phyloP scores from a whole-genome alignment of 164 flowering plant species.

The Cinnamomum micranthum region DNA sequence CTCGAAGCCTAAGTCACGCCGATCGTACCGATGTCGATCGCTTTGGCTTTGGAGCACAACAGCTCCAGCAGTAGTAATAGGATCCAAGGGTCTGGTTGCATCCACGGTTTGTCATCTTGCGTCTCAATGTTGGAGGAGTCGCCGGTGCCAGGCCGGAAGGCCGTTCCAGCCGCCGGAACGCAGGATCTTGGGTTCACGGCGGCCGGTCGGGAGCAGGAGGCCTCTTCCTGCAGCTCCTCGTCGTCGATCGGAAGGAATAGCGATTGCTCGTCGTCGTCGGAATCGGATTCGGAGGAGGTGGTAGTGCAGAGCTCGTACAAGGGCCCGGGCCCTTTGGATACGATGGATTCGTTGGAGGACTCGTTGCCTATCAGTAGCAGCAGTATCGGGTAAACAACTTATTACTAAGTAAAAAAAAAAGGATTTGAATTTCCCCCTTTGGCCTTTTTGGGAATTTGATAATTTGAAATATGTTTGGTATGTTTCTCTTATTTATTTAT shows the following conservation, averaged over 20 bases:
- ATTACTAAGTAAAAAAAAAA: too few relatives aligned
- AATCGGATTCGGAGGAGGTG: conserved; percentile 23
- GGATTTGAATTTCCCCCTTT: too few relatives aligned
- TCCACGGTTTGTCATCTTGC: conserved; percentile 18
- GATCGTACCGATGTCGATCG: neutral
- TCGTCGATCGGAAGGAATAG: conserved; percentile 65
- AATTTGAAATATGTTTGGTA: too few relatives aligned
- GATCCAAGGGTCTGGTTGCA: conserved; percentile 23
- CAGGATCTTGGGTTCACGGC: neutral
- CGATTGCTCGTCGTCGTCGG: conserved; percentile 14
- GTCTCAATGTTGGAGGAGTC: conserved; percentile 17
- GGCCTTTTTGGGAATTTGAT: too few relatives aligned
- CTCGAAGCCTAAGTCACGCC: too few relatives aligned
- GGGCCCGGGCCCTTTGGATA: conserved; percentile 56
- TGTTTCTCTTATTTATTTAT: too few relatives aligned
- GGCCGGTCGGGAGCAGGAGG: neutral
- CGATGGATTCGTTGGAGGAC: conserved; percentile 57
- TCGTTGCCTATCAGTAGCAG: conserved; percentile 55
- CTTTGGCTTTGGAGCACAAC: conserved; percentile 7
- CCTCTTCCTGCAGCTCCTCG: conserved; percentile 24
- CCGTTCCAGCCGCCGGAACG: neutral
- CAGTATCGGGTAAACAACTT: neutral
- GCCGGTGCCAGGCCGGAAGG: conserved; percentile 10
- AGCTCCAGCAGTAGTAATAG: conserved; percentile 11
- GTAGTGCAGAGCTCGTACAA: conserved; percentile 66